phyloP scores from a whole-genome alignment of 2,329 filamentous ascomycete species.

The Sporothrix globosa region DNA sequence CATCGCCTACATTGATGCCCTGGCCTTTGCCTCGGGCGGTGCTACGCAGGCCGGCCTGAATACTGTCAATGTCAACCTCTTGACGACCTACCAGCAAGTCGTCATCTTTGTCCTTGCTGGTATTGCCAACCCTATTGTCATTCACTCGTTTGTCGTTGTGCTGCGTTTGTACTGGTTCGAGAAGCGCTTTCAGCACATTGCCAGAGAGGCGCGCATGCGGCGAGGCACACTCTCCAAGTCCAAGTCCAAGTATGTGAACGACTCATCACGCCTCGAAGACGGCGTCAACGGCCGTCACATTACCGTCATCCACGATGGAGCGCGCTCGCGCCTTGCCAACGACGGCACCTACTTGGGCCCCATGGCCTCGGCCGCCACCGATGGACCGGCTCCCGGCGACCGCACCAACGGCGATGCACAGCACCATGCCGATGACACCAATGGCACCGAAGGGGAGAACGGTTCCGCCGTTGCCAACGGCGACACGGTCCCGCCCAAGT shows the following conservation, averaged over 20 bases:
- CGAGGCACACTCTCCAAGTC: constrained; percentile 68
- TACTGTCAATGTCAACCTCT: constrained; percentile 68
- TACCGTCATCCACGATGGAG: constrained; percentile 63
- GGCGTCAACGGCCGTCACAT: constrained; percentile 70
- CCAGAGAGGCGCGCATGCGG: constrained; percentile 68
- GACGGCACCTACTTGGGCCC: constrained; percentile 59
- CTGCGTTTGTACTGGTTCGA: constrained; percentile 97
- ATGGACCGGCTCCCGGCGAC: constrained; percentile 14
- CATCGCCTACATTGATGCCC: constrained; percentile 79
- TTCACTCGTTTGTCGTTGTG: constrained; percentile 86
- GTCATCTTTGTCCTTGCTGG: constrained; percentile 72
- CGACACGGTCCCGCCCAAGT: constrained; percentile 8
- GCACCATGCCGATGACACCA: neutral
- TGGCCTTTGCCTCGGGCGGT: constrained; percentile 83
- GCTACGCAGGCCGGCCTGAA: constrained; percentile 94
- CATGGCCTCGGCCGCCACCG: constrained; percentile 12
- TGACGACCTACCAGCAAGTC: constrained; percentile 74
- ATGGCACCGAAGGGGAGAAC: neutral
- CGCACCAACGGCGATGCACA: neutral
- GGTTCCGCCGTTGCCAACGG: constrained; percentile 2
- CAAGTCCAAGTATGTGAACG: constrained; percentile 54
- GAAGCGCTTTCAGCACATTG: constrained; percentile 87
- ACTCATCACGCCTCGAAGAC: constrained; percentile 56
- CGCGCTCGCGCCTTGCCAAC: constrained; percentile 61
- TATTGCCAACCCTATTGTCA: constrained; percentile 79